Evolutionary conservation across 257 asterid species (phyloP).

Genomic region (Dorcoceras hygrometricum): DNA sequence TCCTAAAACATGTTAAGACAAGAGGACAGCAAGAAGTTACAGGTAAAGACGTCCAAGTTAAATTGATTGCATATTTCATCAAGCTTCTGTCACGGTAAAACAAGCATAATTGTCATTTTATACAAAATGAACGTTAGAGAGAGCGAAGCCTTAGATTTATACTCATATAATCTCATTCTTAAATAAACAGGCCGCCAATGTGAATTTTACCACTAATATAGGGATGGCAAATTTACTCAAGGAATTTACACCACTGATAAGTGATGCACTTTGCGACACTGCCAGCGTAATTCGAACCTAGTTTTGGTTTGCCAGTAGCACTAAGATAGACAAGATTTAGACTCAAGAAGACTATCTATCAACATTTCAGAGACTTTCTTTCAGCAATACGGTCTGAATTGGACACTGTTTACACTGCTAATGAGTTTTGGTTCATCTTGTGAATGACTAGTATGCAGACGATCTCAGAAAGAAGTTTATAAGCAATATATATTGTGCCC

Average conservation of each 20-base stretch:
- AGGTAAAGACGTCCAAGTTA: not conserved
- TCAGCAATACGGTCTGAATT: conserved; percentile 8
- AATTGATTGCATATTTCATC: not conserved
- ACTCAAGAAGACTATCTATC: not conserved
- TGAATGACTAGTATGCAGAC: conserved; percentile 4
- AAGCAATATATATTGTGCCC: not conserved
- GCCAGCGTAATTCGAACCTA: not conserved
- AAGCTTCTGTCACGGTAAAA: conserved; percentile 13
- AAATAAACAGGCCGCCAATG: conserved; percentile 5
- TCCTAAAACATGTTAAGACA: not conserved
- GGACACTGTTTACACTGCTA: not conserved
- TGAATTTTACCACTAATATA: conserved; percentile 8
- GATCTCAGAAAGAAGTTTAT: not conserved
- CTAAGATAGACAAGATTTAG: conserved; percentile 9
- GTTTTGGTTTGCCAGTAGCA: not conserved
- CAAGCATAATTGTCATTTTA: not conserved
- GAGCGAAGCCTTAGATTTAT: not conserved
- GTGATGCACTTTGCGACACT: not conserved
- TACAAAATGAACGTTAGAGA: conserved; percentile 3
- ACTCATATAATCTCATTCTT: not conserved
- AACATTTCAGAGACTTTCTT: conserved; percentile 1
- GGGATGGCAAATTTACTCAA: too few relatives aligned
- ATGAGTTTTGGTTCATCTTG: not conserved
- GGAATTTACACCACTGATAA: too few relatives aligned
- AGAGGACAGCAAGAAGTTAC: not conserved